Percentiles rank a stretch among this genome's conserved stretches.
phyloP scores from a whole-genome alignment of 1,139 yeast species.

The Saccharomycopsis phalli region DNA sequence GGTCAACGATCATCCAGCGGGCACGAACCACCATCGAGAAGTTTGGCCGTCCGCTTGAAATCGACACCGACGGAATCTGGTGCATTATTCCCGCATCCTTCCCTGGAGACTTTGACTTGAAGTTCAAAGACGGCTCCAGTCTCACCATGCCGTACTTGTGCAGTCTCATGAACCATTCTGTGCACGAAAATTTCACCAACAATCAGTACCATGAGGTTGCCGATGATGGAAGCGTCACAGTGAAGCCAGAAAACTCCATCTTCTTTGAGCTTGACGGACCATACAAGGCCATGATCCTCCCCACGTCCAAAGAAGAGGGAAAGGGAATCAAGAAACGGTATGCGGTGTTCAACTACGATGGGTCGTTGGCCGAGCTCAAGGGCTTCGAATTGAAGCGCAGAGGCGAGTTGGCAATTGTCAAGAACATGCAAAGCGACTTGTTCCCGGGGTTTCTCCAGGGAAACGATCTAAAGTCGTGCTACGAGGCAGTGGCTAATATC shows the following conservation, averaged over 20 bases:
- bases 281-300: conserved; percentile 92
- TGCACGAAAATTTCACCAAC: conserved; percentile 84
- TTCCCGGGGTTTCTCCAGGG: conserved; percentile 91
- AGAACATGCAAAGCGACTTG: conserved; percentile 90
- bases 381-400: conserved; percentile 96
- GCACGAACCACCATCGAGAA: conserved; percentile 91
- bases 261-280: conserved; percentile 99
- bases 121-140: conserved; percentile 68
- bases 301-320: conserved; percentile 96
- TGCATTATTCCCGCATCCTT: conserved; percentile 89
- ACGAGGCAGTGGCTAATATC: conserved; percentile 80
- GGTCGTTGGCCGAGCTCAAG: conserved; percentile 86
- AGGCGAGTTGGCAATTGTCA: conserved; percentile 90
- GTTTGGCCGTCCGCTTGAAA: conserved; percentile 88
- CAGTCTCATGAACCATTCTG: conserved; percentile 90
- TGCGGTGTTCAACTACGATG: conserved; percentile 95
- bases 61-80: conserved; percentile 99
- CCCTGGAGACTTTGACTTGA: conserved; percentile 78
- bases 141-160: conserved; percentile 85
- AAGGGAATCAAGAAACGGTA: conserved; percentile 93
- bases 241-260: conserved; percentile 82
- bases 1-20: conserved; percentile 96
- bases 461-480: conserved; percentile 65
- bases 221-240: no score
- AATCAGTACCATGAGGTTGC: conserved; percentile 86